phyloP scores from a whole-genome alignment of 345 rosid species.

The Acer saccharum region DNA sequence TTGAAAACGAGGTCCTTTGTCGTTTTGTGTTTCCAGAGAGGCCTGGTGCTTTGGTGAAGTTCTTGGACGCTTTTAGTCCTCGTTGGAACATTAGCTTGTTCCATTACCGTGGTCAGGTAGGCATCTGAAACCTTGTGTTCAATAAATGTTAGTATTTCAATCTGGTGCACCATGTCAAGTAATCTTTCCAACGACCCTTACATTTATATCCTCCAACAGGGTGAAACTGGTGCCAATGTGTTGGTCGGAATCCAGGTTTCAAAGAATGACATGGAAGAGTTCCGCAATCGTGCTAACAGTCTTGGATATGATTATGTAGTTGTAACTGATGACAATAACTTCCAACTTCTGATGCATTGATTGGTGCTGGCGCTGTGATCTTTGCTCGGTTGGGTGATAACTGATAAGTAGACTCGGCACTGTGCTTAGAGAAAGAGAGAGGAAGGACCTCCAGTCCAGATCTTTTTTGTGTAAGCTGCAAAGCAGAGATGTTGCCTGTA shows the following conservation, averaged over 20 bases:
- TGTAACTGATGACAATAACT: conserved; percentile 62
- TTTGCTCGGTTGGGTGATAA: not conserved
- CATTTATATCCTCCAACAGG: conserved; percentile 44
- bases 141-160: conserved; percentile 3
- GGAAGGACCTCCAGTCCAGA: not conserved
- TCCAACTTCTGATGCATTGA: conserved; percentile 78
- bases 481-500: too few species aligned
- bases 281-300: conserved; percentile 45
- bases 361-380: conserved; percentile 4
- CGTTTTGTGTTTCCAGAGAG: conserved; percentile 89
- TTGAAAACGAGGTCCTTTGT: conserved; percentile 82
- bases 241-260: conserved; percentile 83
- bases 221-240: conserved; percentile 92
- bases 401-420: not conserved
- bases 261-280: conserved; percentile 60
- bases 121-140: conserved; percentile 12
- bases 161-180: not conserved
- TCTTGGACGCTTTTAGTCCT: conserved; percentile 89
- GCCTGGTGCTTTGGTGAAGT: conserved; percentile 94
- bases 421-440: not conserved
- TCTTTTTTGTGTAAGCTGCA: not conserved
- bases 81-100: conserved; percentile 94
- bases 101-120: conserved; percentile 90
- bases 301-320: conserved; percentile 76
- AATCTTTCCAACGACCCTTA: not conserved